These are phyloP conservation scores for Talaromyces trachyspermus DNA, from an alignment of 495 filamentous ascomycete genomes.

Conservation along the genomic window DNA sequence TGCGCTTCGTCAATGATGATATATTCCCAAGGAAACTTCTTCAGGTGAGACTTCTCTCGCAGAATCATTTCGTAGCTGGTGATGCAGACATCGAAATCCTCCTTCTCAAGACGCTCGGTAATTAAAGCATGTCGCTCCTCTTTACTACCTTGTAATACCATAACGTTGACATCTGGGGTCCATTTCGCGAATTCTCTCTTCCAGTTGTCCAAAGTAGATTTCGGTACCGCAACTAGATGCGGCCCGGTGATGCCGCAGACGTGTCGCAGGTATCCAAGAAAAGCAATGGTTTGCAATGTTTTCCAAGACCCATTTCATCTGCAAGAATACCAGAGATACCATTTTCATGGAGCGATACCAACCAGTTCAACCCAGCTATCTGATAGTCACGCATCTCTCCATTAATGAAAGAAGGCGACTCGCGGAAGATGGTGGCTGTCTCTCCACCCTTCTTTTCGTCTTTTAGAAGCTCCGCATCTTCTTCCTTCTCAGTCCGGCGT, in stretches of 20 bases:
- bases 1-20: constrained; percentile 99
- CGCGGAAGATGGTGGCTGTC: constrained; percentile 82
- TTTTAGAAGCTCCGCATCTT: constrained; percentile 89
- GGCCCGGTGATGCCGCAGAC: constrained; percentile 81
- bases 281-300: constrained; percentile 89
- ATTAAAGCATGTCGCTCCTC: constrained; percentile 87
- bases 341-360: constrained; percentile 97
- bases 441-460: constrained; percentile 84
- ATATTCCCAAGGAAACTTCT: constrained; percentile 99
- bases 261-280: constrained; percentile 89
- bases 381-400: constrained; percentile 93
- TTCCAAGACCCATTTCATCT: constrained; percentile 95
- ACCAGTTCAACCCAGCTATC: constrained; percentile 89
- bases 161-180: constrained; percentile 91
- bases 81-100: constrained; percentile 89
- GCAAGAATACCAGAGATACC: constrained; percentile 97
- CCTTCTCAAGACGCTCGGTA: constrained; percentile 79
- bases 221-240: constrained; percentile 91
- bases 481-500: constrained; percentile 91
- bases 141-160: constrained; percentile 92
- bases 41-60: constrained; percentile 87
- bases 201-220: constrained; percentile 99
- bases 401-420: constrained; percentile 85
- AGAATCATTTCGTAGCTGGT: constrained; percentile 98
- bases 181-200: constrained; percentile 86